Conservation (phyloP, 805 yeast genomes). For the Yarrowia sp. region DNA sequence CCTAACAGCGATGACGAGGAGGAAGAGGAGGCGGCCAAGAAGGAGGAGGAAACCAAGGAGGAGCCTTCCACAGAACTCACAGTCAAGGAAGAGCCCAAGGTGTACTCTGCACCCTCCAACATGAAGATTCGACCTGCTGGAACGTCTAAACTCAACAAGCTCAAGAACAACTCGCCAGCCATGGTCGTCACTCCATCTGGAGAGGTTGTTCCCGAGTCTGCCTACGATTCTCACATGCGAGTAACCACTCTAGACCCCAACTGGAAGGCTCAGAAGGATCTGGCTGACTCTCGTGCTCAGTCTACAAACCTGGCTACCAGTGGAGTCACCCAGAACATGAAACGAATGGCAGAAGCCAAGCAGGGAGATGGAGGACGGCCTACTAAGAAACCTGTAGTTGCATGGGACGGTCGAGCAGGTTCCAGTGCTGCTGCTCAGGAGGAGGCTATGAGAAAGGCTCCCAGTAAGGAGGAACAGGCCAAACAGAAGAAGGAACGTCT, state of each 20-base stretch:
- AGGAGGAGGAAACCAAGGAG: constrained; percentile 41
- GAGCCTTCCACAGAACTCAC: constrained; percentile 42
- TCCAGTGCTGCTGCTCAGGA: constrained; percentile 43
- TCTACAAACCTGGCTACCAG: constrained; percentile 50
- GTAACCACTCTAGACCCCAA: constrained; percentile 77
- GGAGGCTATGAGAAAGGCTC: constrained; percentile 41
- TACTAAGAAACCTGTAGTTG: constrained; percentile 41
- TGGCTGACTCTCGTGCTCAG: constrained; percentile 48
- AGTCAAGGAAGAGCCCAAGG: constrained; percentile 38
- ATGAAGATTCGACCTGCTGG: constrained; percentile 77
- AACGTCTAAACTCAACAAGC: constrained; percentile 61
- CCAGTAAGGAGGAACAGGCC: constrained; percentile 41
- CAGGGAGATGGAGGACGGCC: constrained; percentile 41
- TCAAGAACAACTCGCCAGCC: constrained; percentile 19
- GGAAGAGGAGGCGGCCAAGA: neutral
- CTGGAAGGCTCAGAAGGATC: constrained; percentile 67
- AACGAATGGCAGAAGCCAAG: constrained; percentile 50
- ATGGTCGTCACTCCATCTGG: constrained; percentile 65
- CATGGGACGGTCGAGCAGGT: constrained; percentile 45
- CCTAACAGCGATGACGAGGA: constrained; percentile 21
- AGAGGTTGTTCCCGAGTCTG: constrained; percentile 68
- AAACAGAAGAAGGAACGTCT: constrained; percentile 40
- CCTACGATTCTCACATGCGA: constrained; percentile 71
- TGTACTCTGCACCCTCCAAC: constrained; percentile 26
- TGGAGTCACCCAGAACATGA: constrained; percentile 52